Evolutionary conservation across 2,329 filamentous ascomycete genomes (phyloP), one percentile per base, ranked within the genome.

Genomic region (Neurospora crassa): DNA sequence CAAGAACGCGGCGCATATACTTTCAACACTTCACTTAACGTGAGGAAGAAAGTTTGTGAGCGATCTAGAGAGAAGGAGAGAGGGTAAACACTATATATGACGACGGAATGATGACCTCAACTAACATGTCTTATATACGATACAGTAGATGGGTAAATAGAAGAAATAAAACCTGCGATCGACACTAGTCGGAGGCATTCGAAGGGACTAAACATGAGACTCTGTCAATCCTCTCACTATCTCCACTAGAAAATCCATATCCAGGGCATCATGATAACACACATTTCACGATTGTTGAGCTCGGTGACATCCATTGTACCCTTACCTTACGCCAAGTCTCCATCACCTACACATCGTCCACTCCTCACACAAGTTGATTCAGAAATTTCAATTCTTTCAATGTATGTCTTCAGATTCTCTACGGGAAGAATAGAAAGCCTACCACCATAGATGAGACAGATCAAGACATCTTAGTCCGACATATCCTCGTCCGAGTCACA

Each of bases 401-500:
- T 10, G 2, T 40, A 40, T 10, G 11, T 11, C 37, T 40, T 11
- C 37, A 2, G 37, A 40, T 10, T 40, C 2, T 40, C 37, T 40
- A 8, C 8, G 8, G 37, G 8, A 11, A 40, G 37, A 8, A 8
- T 10, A 12, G 43, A 2, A 8, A 53, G 20, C 2, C 24, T 8
- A 29, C 14, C 3, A 16, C 20, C 29, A 29, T 29, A 29, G 29
- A 53, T 53, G 20, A 53, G 12, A 29, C 2, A 53, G 12, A 20
- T 43, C 45, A 69, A 69, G 45, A 18, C 45, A 67, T 14, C 14
- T 29, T 71, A 72, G n/a, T 70, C 73, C 76, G 59, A 75, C 70
- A 72, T 74, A 7, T 76, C 78, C 29, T 79, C 78, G 42, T 70
- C 70, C 40, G 40, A 70, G 29, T 78, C 76, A n/a, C 74, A 77